Percentiles rank a stretch among this genome's conserved stretches.
Conservation (phyloP, 345 rosid species). For the Arabidopsis thaliana region DNA sequence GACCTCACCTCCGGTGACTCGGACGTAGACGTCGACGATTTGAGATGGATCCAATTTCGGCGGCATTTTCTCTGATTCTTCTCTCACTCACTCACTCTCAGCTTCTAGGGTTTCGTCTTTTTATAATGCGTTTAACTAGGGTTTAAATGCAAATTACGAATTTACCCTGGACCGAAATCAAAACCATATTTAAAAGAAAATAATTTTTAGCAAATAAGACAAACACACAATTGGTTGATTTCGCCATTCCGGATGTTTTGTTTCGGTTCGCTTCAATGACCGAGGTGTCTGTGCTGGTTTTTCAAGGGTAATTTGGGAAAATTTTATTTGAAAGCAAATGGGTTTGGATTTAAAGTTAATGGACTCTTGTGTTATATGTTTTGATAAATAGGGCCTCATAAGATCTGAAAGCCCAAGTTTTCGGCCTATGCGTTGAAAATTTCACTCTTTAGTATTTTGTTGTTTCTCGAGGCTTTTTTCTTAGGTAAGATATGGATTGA, state of each 20-base stretch:
- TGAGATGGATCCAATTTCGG: conserved; percentile 73
- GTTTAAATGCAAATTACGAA: background rate
- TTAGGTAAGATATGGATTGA: background rate
- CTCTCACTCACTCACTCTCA: conserved; percentile 8
- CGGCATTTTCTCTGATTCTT: conserved; percentile 50
- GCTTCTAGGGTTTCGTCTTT: conserved; percentile 35
- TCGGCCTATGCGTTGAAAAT: background rate
- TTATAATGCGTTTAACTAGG: conserved; percentile 5
- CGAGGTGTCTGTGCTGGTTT: background rate
- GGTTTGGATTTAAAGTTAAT: background rate
- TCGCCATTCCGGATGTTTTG: background rate
- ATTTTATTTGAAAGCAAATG: background rate
- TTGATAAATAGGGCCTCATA: background rate
- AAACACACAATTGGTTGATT: background rate
- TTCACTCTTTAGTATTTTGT: background rate
- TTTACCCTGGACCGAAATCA: conserved; percentile 17
- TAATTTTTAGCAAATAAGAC: background rate
- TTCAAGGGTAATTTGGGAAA: conserved; percentile 5
- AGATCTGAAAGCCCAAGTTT: background rate
- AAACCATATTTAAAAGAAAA: background rate
- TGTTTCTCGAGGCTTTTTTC: background rate
- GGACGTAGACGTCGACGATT: conserved; percentile 69
- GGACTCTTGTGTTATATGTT: background rate
- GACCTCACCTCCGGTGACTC: conserved; percentile 74
- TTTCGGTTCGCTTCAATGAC: conserved; percentile 16